phyloP scores from a whole-genome alignment of 345 rosid species.

The Eucalyptus tenuipes region DNA sequence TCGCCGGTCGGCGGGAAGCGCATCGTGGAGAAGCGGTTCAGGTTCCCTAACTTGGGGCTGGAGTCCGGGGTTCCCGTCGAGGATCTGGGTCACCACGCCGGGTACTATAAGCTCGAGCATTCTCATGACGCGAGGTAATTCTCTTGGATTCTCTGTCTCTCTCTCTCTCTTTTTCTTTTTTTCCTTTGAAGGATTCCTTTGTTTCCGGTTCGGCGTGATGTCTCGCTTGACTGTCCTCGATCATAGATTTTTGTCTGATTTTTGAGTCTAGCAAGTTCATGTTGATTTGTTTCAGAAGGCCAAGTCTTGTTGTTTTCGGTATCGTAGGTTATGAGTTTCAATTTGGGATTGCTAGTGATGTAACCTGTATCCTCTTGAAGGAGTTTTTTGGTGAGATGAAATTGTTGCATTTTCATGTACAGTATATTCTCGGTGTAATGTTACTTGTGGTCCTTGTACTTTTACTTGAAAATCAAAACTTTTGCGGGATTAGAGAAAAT shows the following conservation, averaged over 20 bases:
- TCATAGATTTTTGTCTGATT: not conserved
- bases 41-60: conserved; percentile 41
- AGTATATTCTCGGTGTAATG: not conserved
- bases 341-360: not conserved
- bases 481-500: not conserved
- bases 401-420: not conserved
- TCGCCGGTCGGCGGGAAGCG: not conserved
- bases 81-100: conserved; percentile 93
- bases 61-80: conserved; percentile 27
- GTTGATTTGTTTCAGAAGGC: not conserved
- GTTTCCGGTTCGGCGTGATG: not conserved
- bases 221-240: not conserved
- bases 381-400: not conserved
- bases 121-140: conserved; percentile 70
- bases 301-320: not conserved
- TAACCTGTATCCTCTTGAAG: not conserved
- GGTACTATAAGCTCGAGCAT: conserved; percentile 70
- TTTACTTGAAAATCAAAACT: not conserved
- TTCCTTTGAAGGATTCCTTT: not conserved
- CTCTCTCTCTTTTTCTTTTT: not conserved
- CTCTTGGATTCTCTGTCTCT: not conserved
- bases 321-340: not conserved
- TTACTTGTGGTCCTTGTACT: not conserved
- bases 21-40: conserved; percentile 60
- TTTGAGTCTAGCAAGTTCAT: not conserved